phyloP scores from a whole-genome alignment of 2,329 filamentous ascomycete genomes.

The Cadophora sp. region DNA sequence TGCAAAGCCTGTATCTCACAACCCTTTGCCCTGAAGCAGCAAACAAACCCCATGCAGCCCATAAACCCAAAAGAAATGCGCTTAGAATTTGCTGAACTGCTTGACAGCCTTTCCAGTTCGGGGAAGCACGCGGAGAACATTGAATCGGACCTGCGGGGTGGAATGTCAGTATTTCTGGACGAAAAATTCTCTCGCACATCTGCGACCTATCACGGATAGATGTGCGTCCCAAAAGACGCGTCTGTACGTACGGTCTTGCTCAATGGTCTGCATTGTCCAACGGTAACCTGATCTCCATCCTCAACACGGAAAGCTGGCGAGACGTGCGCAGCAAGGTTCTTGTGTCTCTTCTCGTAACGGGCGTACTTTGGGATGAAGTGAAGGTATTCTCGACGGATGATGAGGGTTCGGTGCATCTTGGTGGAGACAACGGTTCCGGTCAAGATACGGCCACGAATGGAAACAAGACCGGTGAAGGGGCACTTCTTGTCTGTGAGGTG shows the following conservation, averaged over 20 bases:
- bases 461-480: conserved; percentile 99
- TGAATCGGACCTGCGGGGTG: conserved; percentile 85
- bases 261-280: conserved; percentile 98
- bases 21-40: conserved; percentile 43
- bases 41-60: conserved; percentile 45
- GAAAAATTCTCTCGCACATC: neutral
- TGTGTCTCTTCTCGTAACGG: conserved; percentile 99
- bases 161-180: conserved; percentile 29
- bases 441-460: conserved; percentile 99
- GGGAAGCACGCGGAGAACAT: conserved; percentile 98
- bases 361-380: conserved; percentile 99
- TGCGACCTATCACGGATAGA: neutral
- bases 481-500: conserved; percentile 93
- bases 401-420: conserved; percentile 99
- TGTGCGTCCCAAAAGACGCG: neutral
- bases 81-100: conserved; percentile 98
- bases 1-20: conserved; percentile 43
- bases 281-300: conserved; percentile 98
- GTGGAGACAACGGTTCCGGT: conserved; percentile 99
- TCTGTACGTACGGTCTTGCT: conserved; percentile 92
- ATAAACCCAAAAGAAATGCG: conserved; percentile 43
- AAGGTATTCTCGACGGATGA: conserved; percentile 99
- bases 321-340: conserved; percentile 99
- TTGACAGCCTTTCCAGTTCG: conserved; percentile 97
- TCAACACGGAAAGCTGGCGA: conserved; percentile 99